Conservation (phyloP, 1,284 basidiomycete genomes). For the Pseudozyma tsukubaensis region DNA sequence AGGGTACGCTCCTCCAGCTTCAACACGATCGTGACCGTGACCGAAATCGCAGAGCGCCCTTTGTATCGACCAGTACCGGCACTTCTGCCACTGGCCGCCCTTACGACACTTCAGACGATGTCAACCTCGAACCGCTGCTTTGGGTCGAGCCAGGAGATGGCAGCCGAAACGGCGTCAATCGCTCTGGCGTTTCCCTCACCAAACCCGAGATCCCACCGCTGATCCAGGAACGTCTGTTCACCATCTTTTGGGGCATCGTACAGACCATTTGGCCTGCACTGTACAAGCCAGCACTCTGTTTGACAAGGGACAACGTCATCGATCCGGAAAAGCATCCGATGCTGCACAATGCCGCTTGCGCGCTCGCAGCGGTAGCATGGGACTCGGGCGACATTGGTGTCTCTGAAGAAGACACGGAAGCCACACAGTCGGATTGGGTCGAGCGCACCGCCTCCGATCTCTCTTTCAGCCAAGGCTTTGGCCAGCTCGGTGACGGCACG, state of each 20-base stretch:
- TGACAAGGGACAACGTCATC: slow-evolving; percentile 37
- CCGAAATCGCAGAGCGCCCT: not conserved
- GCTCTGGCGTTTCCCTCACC: slow-evolving; percentile 38
- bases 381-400: slow-evolving; percentile 40
- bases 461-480: slow-evolving; percentile 29
- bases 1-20: slow-evolving; percentile 30
- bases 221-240: slow-evolving; percentile 49
- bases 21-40: slow-evolving; percentile 25
- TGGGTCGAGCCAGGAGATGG: slow-evolving; percentile 42
- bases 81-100: not conserved
- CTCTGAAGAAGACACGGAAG: slow-evolving; percentile 40
- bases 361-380: slow-evolving; percentile 51
- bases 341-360: slow-evolving; percentile 51
- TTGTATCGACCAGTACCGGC: not conserved
- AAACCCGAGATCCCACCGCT: slow-evolving; percentile 44
- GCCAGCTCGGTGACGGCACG: slow-evolving; percentile 25
- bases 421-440: slow-evolving; percentile 40
- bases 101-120: slow-evolving; percentile 14
- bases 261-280: slow-evolving; percentile 54
- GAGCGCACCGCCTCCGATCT: slow-evolving; percentile 44
- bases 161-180: slow-evolving; percentile 22
- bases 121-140: slow-evolving; percentile 39
- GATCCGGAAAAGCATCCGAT: slow-evolving; percentile 52
- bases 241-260: slow-evolving; percentile 51
- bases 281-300: slow-evolving; percentile 36